phyloP scores from a whole-genome alignment of 768 basidiomycete species.

The Naganishia vishniacii region DNA sequence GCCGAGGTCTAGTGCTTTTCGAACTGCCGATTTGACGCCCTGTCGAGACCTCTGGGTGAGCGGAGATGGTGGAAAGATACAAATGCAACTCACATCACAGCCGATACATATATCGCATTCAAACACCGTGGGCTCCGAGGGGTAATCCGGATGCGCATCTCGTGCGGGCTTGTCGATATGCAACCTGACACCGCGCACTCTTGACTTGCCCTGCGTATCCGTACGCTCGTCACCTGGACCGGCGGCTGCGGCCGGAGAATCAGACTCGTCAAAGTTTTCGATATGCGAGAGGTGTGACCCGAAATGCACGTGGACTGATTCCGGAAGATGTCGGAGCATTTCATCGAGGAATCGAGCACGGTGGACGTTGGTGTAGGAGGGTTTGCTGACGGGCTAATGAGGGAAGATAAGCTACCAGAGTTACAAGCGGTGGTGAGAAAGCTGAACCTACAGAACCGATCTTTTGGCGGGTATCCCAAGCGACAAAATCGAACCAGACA shows the following conservation, averaged over 20 bases:
- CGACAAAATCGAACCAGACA: conserved; percentile 11
- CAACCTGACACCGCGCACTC: neutral
- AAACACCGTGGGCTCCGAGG: conserved; percentile 2
- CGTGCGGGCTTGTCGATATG: conserved; percentile 7
- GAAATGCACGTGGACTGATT: conserved; percentile 2
- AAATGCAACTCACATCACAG: conserved; percentile 16
- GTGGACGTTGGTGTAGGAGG: conserved; percentile 15
- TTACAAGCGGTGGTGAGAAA: neutral
- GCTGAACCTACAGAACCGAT: neutral
- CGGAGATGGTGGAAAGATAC: no score
- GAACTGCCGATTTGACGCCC: conserved; percentile 16
- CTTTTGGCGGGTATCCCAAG: conserved; percentile 9
- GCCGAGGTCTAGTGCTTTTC: conserved; percentile 1
- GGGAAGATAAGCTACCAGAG: neutral
- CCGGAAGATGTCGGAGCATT: conserved; percentile 8
- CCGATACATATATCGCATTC: conserved; percentile 17
- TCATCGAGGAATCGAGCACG: conserved; percentile 14
- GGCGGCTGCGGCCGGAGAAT: neutral
- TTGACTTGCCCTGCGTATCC: conserved; percentile 3
- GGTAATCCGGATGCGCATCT: conserved; percentile 12
- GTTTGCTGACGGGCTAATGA: conserved; percentile 12
- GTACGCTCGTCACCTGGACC: neutral
- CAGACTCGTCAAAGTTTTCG: conserved; percentile 6
- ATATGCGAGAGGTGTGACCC: neutral
- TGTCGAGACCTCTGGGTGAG: neutral